phyloP scores from a whole-genome alignment of 768 basidiomycete species.

The Boletus barrowsii region DNA sequence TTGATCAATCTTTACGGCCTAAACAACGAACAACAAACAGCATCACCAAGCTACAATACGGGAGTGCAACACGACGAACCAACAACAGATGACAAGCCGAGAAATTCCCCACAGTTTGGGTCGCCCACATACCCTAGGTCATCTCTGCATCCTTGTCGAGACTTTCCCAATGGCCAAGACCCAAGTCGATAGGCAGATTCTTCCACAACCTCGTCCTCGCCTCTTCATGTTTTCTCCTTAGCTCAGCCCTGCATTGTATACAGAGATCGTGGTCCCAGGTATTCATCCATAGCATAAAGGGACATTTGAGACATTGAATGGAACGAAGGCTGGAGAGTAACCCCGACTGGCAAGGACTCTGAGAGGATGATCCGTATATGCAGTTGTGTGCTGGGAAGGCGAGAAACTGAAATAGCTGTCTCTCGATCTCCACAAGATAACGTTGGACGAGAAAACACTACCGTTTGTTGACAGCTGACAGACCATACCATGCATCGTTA shows the following conservation, averaged over 20 bases:
- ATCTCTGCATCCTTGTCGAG: slow-evolving; percentile 2
- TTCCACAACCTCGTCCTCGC: not conserved
- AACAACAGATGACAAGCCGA: no score
- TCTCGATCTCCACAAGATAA: not conserved
- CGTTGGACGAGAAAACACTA: slow-evolving; percentile 2
- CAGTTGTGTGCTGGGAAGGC: not conserved
- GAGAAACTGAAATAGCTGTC: not conserved
- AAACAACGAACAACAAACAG: no score
- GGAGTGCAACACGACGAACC: no score
- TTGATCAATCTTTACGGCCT: no score
- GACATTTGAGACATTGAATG: not conserved
- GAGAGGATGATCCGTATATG: not conserved
- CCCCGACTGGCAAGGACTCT: not conserved
- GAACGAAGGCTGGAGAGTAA: not conserved
- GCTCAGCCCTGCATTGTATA: not conserved
- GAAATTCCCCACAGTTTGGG: no score
- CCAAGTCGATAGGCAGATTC: not conserved
- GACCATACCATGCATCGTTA: not conserved
- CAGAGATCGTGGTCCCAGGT: slow-evolving; percentile 6
- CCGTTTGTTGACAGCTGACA: not conserved
- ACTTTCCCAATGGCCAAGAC: slow-evolving; percentile 5
- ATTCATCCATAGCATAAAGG: not conserved
- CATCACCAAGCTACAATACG: no score
- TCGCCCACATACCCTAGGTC: not conserved
- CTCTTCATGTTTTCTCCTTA: not conserved